Evolutionary conservation across 768 basidiomycete genomes (phyloP).

Genomic region (Candolleomyces eurysporus): DNA sequence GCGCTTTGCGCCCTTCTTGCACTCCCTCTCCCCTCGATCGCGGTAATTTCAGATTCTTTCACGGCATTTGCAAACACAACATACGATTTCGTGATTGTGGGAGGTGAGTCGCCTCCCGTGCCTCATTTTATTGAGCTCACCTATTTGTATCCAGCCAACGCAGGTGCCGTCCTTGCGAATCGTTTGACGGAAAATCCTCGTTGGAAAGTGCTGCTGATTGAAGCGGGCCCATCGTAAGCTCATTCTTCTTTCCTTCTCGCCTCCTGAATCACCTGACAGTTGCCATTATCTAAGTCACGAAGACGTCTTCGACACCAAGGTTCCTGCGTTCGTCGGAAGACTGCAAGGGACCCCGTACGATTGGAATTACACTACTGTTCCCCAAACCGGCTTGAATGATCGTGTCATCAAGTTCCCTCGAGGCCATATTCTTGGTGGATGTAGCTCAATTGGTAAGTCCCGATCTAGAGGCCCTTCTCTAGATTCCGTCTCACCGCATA

Average conservation of each 20-base stretch:
- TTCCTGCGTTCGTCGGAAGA: conserved; percentile 15
- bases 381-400: conserved; percentile 15
- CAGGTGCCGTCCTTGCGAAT: conserved; percentile 43
- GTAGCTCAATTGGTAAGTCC: conserved; percentile 15
- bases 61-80: no score
- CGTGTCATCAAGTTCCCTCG: conserved; percentile 9
- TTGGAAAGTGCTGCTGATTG: conserved; percentile 37
- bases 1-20: no score
- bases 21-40: no score
- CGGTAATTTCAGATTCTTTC: no score
- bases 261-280: background rate
- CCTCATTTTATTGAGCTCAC: no score
- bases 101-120: no score
- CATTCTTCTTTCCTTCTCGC: background rate
- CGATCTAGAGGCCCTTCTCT: background rate
- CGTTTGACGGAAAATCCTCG: conserved; percentile 38
- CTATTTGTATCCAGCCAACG: no score
- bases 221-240: conserved; percentile 24
- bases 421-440: conserved; percentile 16
- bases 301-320: conserved; percentile 11
- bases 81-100: no score
- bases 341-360: conserved; percentile 8
- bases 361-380: conserved; percentile 18
- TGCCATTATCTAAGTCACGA: conserved; percentile 4
- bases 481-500: background rate